Evolutionary conservation across 2,329 filamentous ascomycete genomes (phyloP).

Genomic region (Coniosporium tulheliwenetii): DNA sequence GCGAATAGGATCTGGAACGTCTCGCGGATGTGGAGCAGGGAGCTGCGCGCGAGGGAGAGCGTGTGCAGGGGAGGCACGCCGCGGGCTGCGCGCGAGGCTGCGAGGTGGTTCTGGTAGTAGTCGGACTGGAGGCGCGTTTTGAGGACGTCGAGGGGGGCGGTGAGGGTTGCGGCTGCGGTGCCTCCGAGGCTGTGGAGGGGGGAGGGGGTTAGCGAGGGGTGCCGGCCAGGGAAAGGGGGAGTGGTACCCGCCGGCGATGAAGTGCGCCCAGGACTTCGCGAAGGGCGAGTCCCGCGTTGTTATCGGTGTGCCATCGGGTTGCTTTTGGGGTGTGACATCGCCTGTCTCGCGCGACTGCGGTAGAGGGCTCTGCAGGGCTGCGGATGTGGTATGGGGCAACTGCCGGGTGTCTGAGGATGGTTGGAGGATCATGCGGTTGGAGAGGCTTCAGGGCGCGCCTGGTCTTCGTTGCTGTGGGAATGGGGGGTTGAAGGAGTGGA

Average conservation of each 20-base stretch:
- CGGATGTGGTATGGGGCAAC: constrained; percentile 11
- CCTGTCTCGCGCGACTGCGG: constrained; percentile 47
- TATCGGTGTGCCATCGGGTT: constrained; percentile 21
- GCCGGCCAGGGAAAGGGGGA: no score
- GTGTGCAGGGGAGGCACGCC: constrained; percentile 36
- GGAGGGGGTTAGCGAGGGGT: constrained; percentile 1
- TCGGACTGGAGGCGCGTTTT: constrained; percentile 90
- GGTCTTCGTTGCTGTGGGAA: no score
- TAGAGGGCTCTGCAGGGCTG: constrained; percentile 4
- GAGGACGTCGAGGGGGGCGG: constrained; percentile 82
- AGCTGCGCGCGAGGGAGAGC: constrained; percentile 50
- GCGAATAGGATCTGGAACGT: constrained; percentile 73
- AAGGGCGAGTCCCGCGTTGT: constrained; percentile 24
- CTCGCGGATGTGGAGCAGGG: constrained; percentile 62
- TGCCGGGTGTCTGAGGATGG: constrained; percentile 8
- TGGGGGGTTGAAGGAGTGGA: no score
- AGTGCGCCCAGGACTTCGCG: constrained; percentile 75
- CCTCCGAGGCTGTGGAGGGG: constrained; percentile 53
- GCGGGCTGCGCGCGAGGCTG: constrained; percentile 46
- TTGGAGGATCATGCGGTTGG: constrained; percentile 5
- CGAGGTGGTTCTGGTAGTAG: constrained; percentile 78
- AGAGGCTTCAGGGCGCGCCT: no score
- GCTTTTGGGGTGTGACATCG: constrained; percentile 33
- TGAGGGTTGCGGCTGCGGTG: constrained; percentile 85
- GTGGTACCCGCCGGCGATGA: constrained; percentile 71